Evolutionary conservation across 192 early-diverging fungal genomes (phyloP), one percentile per base, ranked within the genome.

Genomic region (Spinellus fusiger): DNA sequence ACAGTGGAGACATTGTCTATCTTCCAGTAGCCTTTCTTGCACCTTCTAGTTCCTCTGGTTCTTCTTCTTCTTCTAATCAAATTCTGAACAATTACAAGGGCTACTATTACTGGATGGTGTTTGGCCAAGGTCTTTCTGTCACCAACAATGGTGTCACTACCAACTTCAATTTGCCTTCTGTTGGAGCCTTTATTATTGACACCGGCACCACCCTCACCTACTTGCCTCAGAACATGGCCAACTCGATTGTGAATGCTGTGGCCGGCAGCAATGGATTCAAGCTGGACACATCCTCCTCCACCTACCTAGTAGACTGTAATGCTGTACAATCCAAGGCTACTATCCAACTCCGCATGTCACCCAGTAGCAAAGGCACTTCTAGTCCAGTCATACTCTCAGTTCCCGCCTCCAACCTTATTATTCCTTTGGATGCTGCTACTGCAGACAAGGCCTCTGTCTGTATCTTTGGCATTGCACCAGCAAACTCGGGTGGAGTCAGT

Each of bases 1-100:
- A 72, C 46, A 71, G 78, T 15, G 84, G 81, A 13, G 31, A 68
- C 16, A 60, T 84, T 51, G 70, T 49, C 46, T 83, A 81, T 59
- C 48, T 78, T 16, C 73, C 77, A 15, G 71, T 78, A 5, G 62
- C 63, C 16, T 15, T n/a, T 5, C 22, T 66, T n/a, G n/a, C n/a
- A 13, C 3, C n/a, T 18, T 22, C 25, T 1, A 51, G 10, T 1
- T 29, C 49, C 3, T 12, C 37, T 16, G 5, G 9, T 25, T 29
- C 46, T 3, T 8, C 23, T 7, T 7, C 5, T 22, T 6, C 4
- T 44, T 18, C 18, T 6, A 18, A 18, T n/a, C 3, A 2, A 2
- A 2, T 18, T 12, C 23, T 22, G 1, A 51, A 34, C 26, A 7
- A 13, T 7, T 49, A 25, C 18, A 13, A 10, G 5, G 33, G 22